A percentile compares a stretch with the other conserved stretches of the same genome.
phyloP scores from a whole-genome alignment of 2,329 filamentous ascomycete genomes.

The Akanthomyces muscarius region DNA sequence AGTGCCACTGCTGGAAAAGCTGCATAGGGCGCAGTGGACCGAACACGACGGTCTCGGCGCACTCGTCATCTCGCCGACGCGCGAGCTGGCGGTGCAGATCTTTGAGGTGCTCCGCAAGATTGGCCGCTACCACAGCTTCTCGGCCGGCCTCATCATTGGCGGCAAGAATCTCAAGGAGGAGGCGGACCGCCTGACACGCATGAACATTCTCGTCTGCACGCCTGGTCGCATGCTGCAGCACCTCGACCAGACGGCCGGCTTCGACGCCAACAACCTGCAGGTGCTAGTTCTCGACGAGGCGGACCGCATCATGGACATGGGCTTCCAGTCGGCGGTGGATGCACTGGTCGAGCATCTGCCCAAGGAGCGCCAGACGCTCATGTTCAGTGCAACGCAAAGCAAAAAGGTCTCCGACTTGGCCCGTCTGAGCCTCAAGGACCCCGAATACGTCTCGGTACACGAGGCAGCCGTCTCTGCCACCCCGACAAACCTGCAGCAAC shows the following conservation, averaged over 20 bases:
- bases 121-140: slow-evolving; percentile 83
- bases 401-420: slow-evolving; percentile 91
- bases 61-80: slow-evolving; percentile 87
- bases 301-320: slow-evolving; percentile 96
- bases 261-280: slow-evolving; percentile 87
- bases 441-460: slow-evolving; percentile 93
- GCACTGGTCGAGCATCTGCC: slow-evolving; percentile 91
- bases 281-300: slow-evolving; percentile 94
- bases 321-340: slow-evolving; percentile 85
- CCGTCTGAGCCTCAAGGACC: slow-evolving; percentile 79
- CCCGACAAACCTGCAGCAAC: slow-evolving; percentile 79
- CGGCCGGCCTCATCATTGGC: slow-evolving; percentile 88
- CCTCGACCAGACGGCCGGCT: slow-evolving; percentile 84
- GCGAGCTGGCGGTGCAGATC: slow-evolving; percentile 93
- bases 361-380: slow-evolving; percentile 77
- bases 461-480: slow-evolving; percentile 77
- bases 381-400: slow-evolving; percentile 96
- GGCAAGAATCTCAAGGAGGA: slow-evolving; percentile 88
- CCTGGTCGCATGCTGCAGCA: slow-evolving; percentile 94
- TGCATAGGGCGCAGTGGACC: slow-evolving; percentile 85
- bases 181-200: slow-evolving; percentile 75
- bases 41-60: slow-evolving; percentile 89
- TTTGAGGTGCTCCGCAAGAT: slow-evolving; percentile 92
- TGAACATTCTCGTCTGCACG: slow-evolving; percentile 97
- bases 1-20: slow-evolving; percentile 84